Evolutionary conservation across 441 rosid species (phyloP).

Genomic region (Populus hybrid): DNA sequence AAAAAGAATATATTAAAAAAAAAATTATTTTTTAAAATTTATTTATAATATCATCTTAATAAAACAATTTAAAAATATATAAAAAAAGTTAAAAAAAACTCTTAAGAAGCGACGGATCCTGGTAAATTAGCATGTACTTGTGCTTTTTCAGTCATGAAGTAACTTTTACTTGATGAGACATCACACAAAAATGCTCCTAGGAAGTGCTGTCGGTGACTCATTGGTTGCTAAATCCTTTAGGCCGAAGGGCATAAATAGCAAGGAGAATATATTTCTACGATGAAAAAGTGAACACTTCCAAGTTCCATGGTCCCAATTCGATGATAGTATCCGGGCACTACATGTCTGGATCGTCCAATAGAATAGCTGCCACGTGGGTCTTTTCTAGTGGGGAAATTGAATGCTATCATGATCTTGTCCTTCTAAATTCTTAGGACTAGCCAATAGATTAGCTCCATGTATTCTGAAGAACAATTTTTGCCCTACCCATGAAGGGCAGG

Average conservation of each 20-base stretch:
- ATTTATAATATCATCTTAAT: neutral
- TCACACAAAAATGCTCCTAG: neutral
- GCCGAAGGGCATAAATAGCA: neutral
- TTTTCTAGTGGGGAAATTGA: neutral
- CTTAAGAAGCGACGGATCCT: neutral
- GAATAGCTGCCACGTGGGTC: slow-evolving; percentile 1
- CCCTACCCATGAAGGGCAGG: neutral
- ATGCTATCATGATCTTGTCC: neutral
- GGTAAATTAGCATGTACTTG: neutral
- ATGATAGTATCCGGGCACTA: neutral
- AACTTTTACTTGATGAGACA: neutral
- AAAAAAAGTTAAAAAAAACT: no score
- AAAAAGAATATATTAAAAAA: no score
- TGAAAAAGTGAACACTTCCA: neutral
- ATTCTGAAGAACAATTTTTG: neutral
- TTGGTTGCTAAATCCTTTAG: slow-evolving; percentile 2
- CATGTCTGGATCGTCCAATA: neutral
- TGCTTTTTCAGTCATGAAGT: neutral
- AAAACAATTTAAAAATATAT: no score
- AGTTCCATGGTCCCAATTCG: neutral
- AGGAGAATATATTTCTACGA: neutral
- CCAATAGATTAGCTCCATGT: slow-evolving; percentile 10
- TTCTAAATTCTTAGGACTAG: neutral
- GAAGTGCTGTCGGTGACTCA: neutral
- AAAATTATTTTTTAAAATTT: no score